A percentile compares a stretch with the other conserved stretches of the same genome.
Evolutionary conservation across 1,284 basidiomycete species (phyloP).

Genomic region (Microbotryum lychnidis-dioicae): DNA sequence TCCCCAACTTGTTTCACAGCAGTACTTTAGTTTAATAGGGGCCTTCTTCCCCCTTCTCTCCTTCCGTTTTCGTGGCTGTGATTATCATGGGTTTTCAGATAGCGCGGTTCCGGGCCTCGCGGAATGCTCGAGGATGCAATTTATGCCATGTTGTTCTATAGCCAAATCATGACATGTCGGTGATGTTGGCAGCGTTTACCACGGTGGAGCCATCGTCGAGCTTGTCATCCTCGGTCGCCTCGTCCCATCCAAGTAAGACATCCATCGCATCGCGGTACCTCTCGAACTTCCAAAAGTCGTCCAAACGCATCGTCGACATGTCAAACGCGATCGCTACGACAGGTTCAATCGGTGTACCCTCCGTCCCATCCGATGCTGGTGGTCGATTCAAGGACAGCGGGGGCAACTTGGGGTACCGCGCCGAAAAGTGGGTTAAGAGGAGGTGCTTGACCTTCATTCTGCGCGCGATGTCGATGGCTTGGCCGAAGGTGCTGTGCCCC

Average conservation of each 20-base stretch:
- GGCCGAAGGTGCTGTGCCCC: constrained; percentile 80
- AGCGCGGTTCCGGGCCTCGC: too few species aligned
- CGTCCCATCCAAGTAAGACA: constrained; percentile 54
- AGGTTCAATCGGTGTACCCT: constrained; percentile 30
- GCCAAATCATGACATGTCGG: too few species aligned
- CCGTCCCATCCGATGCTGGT: constrained; percentile 3
- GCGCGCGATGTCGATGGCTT: constrained; percentile 67
- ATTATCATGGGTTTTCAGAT: too few species aligned
- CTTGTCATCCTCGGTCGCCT: constrained; percentile 47
- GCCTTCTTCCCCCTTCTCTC: too few species aligned
- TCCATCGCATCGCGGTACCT: constrained; percentile 65
- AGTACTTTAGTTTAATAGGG: too few species aligned
- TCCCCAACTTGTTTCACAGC: too few species aligned
- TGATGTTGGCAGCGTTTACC: too few species aligned
- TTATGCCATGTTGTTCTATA: too few species aligned
- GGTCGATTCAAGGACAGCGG: constrained; percentile 13
- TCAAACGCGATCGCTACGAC: constrained; percentile 72
- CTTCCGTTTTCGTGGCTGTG: too few species aligned
- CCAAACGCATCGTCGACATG: constrained; percentile 60
- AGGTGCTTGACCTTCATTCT: constrained; percentile 77
- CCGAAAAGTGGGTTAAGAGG: constrained; percentile 89
- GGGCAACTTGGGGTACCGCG: constrained; percentile 82
- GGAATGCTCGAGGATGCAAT: too few species aligned
- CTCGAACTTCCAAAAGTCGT: constrained; percentile 71
- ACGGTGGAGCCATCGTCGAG: background rate